Base-by-base conservation (phyloP, 768 basidiomycete species). In the Boletus rubroflammeus region DNA sequence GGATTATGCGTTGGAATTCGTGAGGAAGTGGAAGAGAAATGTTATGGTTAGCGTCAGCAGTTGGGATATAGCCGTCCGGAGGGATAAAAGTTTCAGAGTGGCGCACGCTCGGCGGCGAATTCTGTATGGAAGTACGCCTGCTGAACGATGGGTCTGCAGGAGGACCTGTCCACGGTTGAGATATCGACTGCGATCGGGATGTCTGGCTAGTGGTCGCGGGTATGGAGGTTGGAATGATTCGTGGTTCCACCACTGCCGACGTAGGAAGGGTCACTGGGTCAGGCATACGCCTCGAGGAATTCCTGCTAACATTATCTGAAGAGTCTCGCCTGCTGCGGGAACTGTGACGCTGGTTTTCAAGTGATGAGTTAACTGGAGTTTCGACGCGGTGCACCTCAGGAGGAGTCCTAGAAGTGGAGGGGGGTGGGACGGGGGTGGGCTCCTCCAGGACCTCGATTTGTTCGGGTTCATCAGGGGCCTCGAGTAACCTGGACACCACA, bases 11-110 rank as follows among this genome's bases (percentile, higher is more conserved):
- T 17, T 68, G 72, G 19, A 82, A 55, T 53, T 76, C 80, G 51
- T 81, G 78, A 1, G 82, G 82, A 19, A 81, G 76, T 6, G 80
- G 80, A n/a, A 82, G 67, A 5, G 66, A 55, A 17, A 80, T 79
- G 19, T 69, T 63, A 10, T 71, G 69, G 52, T 75, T 69, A 0
- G 69, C 53, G 14, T 71, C 75, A 35, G 55, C 76, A 43, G n/a
- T 72, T 0, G 82, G 81, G 50, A 83, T 80, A 53, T 70, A 82
- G 5, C 71, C 73, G n/a, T 82, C 81, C 0, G 78, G 79, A 7
- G 73, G 79, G 9, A 76, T 45, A 9, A 67, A 55, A 13, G 72
- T 59, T 2, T 62, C 66, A n/a, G 58, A 15, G 15, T 41, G 57
- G 14, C 46, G 61, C 2, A 54, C 47, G 26, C 52, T 48, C 10